Base-by-base conservation (phyloP, 169 alveolate genomes). In the Babesia sp. region DNA sequence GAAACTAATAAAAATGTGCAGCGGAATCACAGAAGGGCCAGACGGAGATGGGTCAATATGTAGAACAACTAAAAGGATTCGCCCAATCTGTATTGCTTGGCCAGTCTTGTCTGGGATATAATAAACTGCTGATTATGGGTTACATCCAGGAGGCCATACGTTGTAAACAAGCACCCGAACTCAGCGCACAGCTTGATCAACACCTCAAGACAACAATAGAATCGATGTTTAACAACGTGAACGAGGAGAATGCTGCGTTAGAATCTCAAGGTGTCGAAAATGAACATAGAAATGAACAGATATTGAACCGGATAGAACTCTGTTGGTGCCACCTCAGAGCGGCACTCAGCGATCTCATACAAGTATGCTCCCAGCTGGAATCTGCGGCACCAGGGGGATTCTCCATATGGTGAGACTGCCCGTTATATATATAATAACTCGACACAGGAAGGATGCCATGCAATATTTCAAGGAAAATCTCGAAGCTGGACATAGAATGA, bases 281-380 rank as follows among this genome's bases (percentile, higher is more conserved):
- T 22, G 61, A 46, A 3, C 18, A 48, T 33, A 11, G 74, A 16
- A 64, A 64, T 50, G 3, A 28, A 7, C 39, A 33, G 28, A 42
- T 64, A 44, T 33, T 64, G 7, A n/a, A 37, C 33, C 31, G 26
- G 9, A 33, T 64, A 16, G 74, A 64, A 41, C 26, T 26, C 36
- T 50, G 64, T 37, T 64, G 74, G 74, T 64, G 74, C 26, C 74
- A 50, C 48, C 61, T 64, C 18, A 45, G 74, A 41, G 7, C 31
- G 59, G 74, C 74, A 44, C 74, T 64, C 8, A 48, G 64, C 4
- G 86, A 77, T 29, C 48, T 66, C 36, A 77, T 64, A 16, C 75
- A 77, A 33, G 57, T 77, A 8, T 77, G 71, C 58, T 22, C 61
- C 12, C 82, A 64, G 18, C 66, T 68, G 9, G 69, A 67, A n/a